Percentiles rank a stretch among this genome's conserved stretches.
phyloP scores from a whole-genome alignment of 352 stramenopile species.

The Phytophthora sojae region DNA sequence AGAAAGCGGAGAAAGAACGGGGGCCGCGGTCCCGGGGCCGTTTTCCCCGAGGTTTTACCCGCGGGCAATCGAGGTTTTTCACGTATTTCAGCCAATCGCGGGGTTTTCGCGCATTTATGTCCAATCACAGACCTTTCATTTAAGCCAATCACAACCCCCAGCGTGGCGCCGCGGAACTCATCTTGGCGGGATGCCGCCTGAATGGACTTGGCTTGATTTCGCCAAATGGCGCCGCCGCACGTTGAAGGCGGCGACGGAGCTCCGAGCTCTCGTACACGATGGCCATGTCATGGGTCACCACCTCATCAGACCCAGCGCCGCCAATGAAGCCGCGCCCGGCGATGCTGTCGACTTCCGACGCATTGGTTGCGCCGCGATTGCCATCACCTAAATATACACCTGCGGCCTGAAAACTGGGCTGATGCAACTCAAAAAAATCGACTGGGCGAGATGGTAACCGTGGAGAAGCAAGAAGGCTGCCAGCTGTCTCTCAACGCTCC shows the following conservation, averaged over 20 bases:
- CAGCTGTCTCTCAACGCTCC: not conserved
- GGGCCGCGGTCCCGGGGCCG: slow-evolving; percentile 5
- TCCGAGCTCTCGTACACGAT: not conserved
- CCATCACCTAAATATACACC: not conserved
- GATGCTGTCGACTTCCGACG: not conserved
- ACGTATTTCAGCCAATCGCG: slow-evolving; percentile 34
- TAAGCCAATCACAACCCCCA: slow-evolving; percentile 33
- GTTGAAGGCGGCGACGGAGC: slow-evolving; percentile 12
- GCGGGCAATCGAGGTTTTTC: slow-evolving; percentile 7
- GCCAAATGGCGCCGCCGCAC: slow-evolving; percentile 5
- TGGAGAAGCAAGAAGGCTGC: not conserved
- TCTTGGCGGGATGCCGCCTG: not conserved
- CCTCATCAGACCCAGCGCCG: not conserved
- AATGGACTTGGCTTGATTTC: slow-evolving; percentile 4
- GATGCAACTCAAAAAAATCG: not conserved
- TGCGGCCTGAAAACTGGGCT: not conserved
- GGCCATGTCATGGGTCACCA: not conserved
- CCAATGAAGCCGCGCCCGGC: not conserved
- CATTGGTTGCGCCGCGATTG: not conserved
- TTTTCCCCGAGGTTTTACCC: slow-evolving; percentile 21
- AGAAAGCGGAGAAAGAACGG: slow-evolving; percentile 30
- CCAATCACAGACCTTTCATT: slow-evolving; percentile 8
- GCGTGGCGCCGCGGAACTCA: slow-evolving; percentile 26
- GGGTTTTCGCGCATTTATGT: not conserved
- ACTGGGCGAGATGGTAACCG: not conserved